Evolutionary conservation across 1,284 basidiomycete species (phyloP).

Genomic region (Marasmius tenuissimus): DNA sequence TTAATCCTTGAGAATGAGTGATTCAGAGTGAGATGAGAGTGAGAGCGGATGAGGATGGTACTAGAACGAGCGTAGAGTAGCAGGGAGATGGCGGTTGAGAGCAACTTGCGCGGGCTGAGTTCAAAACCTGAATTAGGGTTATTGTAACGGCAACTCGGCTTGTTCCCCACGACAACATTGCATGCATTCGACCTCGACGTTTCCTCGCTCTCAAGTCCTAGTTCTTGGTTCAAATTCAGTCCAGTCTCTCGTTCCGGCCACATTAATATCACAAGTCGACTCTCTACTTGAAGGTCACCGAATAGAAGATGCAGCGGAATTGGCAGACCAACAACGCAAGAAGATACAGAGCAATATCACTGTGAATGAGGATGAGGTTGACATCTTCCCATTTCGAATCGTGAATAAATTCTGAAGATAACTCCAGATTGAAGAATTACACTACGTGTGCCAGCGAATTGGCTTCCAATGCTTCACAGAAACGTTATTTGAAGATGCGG

Average conservation of each 20-base stretch:
- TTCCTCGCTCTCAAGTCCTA: slow-evolving; percentile 64
- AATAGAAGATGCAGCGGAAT: slow-evolving; percentile 61
- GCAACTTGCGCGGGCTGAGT: not conserved
- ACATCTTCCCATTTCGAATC: slow-evolving; percentile 12
- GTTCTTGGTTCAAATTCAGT: slow-evolving; percentile 63
- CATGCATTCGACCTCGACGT: slow-evolving; percentile 26
- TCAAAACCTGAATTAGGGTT: not conserved
- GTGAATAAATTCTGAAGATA: not conserved
- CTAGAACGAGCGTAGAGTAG: not conserved
- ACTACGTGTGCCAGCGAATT: slow-evolving; percentile 76
- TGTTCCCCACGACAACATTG: not conserved
- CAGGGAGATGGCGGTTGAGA: not conserved
- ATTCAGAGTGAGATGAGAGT: not conserved
- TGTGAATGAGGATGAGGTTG: slow-evolving; percentile 53
- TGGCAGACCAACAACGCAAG: slow-evolving; percentile 62
- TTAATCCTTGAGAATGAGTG: not conserved
- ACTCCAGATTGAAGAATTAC: slow-evolving; percentile 59
- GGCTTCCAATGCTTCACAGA: slow-evolving; percentile 73
- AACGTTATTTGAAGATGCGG: slow-evolving; percentile 77
- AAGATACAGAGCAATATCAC: slow-evolving; percentile 51
- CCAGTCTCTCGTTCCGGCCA: slow-evolving; percentile 69
- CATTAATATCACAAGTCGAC: slow-evolving; percentile 73
- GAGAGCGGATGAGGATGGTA: not conserved
- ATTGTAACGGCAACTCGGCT: not conserved
- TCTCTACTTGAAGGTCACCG: slow-evolving; percentile 64